These are phyloP conservation scores for Eimeria tenella DNA, from an alignment of 169 alveolate species.

Conservation along the genomic window DNA sequence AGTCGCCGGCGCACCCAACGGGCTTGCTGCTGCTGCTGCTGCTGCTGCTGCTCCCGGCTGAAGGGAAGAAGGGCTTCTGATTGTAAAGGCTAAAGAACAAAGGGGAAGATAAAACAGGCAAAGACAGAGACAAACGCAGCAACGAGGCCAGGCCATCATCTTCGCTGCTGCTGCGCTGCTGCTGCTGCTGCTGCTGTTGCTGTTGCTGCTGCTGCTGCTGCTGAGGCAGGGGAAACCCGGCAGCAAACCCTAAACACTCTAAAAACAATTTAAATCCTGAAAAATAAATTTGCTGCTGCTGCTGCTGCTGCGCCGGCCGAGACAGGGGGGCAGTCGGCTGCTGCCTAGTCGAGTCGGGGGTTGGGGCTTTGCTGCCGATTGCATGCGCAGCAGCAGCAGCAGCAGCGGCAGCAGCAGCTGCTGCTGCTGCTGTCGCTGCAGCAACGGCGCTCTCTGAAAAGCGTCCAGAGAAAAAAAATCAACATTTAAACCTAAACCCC, in stretches of 20 bases:
- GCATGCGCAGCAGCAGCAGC: not conserved
- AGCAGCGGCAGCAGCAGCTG: not conserved
- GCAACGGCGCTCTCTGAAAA: conserved; percentile 12
- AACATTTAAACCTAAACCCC: conserved; percentile 80
- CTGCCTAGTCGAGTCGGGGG: not conserved
- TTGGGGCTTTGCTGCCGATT: conserved; percentile 39
- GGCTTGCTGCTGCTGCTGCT: not conserved
- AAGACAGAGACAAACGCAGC: not conserved
- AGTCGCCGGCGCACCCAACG: not conserved
- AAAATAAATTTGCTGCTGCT: not conserved
- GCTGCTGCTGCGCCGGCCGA: conserved; percentile 1
- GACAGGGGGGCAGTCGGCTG: not conserved
- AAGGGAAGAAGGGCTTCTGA: conserved; percentile 37
- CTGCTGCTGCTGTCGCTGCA: conserved; percentile 64
- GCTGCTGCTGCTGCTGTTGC: conserved; percentile 32
- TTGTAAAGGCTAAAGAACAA: not conserved
- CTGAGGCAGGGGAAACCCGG: not conserved
- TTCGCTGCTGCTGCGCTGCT: conserved; percentile 29
- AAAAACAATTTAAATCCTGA: not conserved
- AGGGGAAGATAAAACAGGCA: conserved; percentile 10
- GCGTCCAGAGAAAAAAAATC: conserved; percentile 74
- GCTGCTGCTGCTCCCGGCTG: not conserved
- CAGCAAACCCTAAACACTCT: not conserved
- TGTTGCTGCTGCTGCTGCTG: conserved; percentile 21
- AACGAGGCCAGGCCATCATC: not conserved